Percentiles rank a stretch among this genome's conserved stretches.
These are phyloP conservation scores for Collybia sp. DNA, from an alignment of 768 basidiomycete genomes.

Conservation along the genomic window DNA sequence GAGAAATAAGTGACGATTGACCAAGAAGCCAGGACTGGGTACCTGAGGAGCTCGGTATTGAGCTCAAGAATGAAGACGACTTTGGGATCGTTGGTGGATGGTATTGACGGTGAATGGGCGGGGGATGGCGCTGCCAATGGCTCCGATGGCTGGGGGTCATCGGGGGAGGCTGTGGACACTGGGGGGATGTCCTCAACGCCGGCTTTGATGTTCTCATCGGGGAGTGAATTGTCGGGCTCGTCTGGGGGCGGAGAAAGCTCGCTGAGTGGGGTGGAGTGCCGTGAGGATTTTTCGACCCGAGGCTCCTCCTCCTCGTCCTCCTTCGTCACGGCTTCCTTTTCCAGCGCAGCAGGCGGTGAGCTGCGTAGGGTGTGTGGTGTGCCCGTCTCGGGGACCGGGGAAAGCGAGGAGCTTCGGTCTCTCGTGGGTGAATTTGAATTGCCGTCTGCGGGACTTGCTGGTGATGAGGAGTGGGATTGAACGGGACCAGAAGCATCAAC, in stretches of 20 bases:
- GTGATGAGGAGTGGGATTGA: slow-evolving; percentile 16
- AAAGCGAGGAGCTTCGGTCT: slow-evolving; percentile 53
- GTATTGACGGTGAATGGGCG: background rate
- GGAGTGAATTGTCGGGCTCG: slow-evolving; percentile 36
- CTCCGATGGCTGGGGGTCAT: slow-evolving; percentile 2
- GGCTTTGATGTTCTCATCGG: slow-evolving; percentile 11
- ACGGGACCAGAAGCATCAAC: slow-evolving; percentile 13
- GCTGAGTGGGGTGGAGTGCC: slow-evolving; percentile 69
- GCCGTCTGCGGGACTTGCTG: slow-evolving; percentile 17
- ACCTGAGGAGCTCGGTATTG: slow-evolving; percentile 70
- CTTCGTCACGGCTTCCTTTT: slow-evolving; percentile 19
- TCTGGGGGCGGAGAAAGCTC: slow-evolving; percentile 70
- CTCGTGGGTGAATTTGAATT: slow-evolving; percentile 23
- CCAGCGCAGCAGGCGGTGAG: slow-evolving; percentile 8
- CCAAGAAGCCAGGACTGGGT: slow-evolving; percentile 11
- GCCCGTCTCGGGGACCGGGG: slow-evolving; percentile 45
- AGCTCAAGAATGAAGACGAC: slow-evolving; percentile 60
- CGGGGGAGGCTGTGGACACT: background rate
- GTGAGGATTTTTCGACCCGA: slow-evolving; percentile 32
- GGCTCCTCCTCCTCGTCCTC: slow-evolving; percentile 4
- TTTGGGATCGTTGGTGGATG: slow-evolving; percentile 31
- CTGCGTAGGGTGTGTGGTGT: slow-evolving; percentile 27
- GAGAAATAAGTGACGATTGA: slow-evolving; percentile 5
- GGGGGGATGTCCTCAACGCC: slow-evolving; percentile 8
- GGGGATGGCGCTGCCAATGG: background rate